Conservation (phyloP, 257 asterid genomes). For the Schizonepeta tenuifolia region DNA sequence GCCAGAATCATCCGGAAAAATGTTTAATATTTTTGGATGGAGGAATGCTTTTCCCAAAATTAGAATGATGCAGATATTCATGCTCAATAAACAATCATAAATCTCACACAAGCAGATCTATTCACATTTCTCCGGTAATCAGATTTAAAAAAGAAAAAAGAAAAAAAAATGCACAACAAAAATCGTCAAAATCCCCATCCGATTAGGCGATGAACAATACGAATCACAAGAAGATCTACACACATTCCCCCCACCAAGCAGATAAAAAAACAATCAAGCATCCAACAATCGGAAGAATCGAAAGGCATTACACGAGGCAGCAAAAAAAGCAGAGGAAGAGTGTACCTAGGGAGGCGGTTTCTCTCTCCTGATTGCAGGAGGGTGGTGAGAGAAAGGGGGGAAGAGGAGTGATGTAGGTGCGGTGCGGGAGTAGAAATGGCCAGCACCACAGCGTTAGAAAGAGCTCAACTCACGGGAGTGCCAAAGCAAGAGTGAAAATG, state of each 20-base stretch:
- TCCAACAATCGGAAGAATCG: neutral
- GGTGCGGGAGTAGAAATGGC: neutral
- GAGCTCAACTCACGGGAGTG: constrained; percentile 22
- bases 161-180: too few species aligned
- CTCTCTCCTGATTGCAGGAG: neutral
- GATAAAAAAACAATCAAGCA: neutral
- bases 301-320: constrained; percentile 1
- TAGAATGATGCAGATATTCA: too few species aligned
- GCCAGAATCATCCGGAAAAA: neutral
- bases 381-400: constrained; percentile 15
- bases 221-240: too few species aligned
- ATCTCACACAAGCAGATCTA: too few species aligned
- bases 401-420: neutral
- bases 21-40: constrained; percentile 82
- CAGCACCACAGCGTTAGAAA: constrained; percentile 23
- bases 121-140: too few species aligned
- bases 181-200: too few species aligned
- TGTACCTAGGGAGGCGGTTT: constrained; percentile 32
- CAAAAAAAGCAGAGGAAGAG: neutral
- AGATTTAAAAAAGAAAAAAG: too few species aligned
- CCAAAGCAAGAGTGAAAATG: too few species aligned
- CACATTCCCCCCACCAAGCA: too few species aligned
- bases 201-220: too few species aligned
- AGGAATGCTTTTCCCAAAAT: constrained; percentile 82
- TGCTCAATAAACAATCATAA: too few species aligned